Conservation (phyloP, 2,329 filamentous ascomycete species). For the Penicillium sp. region DNA sequence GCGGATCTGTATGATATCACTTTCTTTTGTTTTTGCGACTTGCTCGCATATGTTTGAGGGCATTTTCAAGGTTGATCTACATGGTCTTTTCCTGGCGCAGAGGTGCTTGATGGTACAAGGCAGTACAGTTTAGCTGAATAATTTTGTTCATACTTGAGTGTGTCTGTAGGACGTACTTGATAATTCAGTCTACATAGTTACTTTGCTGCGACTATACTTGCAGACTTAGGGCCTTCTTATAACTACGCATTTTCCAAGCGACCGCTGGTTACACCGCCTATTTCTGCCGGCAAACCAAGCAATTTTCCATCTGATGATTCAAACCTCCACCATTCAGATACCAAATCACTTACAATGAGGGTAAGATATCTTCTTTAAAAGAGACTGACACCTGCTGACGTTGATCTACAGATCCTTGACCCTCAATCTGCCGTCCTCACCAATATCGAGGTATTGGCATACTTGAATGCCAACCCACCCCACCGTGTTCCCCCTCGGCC, state of each 20-base stretch:
- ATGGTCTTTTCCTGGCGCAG: conserved; percentile 27
- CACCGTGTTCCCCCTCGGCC: conserved; percentile 39
- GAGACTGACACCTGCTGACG: neutral
- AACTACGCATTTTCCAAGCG: neutral
- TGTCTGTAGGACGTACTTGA: neutral
- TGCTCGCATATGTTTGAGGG: conserved; percentile 25
- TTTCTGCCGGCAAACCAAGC: conserved; percentile 22
- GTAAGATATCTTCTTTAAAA: conserved; percentile 6
- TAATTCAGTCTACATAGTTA: neutral
- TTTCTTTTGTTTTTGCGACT: conserved; percentile 25
- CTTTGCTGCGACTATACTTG: neutral
- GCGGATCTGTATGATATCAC: conserved; percentile 45
- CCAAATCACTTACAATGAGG: conserved; percentile 23
- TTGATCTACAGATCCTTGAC: conserved; percentile 37
- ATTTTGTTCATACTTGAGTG: conserved; percentile 24
- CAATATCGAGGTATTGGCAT: conserved; percentile 44
- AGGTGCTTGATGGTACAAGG: conserved; percentile 32
- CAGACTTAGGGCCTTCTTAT: neutral
- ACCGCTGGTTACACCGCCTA: conserved; percentile 12
- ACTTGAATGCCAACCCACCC: conserved; percentile 40
- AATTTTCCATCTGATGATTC: conserved; percentile 19
- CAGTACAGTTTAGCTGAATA: conserved; percentile 29
- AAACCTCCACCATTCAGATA: conserved; percentile 4
- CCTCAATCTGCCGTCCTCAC: conserved; percentile 44
- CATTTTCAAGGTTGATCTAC: conserved; percentile 27